Conservation (phyloP, 1,284 basidiomycete genomes). For the Austroboletus niveus region DNA sequence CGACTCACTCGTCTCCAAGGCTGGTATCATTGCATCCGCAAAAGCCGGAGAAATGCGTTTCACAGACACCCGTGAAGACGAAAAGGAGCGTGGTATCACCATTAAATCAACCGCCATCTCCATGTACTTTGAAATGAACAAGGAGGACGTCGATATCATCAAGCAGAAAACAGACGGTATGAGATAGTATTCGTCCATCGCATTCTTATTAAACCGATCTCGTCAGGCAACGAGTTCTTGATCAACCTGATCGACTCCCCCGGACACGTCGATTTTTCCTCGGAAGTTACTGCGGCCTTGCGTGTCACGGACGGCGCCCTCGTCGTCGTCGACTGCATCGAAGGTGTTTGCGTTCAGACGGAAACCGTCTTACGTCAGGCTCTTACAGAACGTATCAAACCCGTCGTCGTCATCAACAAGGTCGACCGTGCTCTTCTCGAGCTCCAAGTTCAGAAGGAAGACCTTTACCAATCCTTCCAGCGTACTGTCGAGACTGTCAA, state of each 20-base stretch:
- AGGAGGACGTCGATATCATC: constrained; percentile 84
- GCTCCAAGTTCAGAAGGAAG: constrained; percentile 96
- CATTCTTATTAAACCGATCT: constrained; percentile 14
- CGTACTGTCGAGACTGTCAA: constrained; percentile 98
- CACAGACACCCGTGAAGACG: constrained; percentile 97
- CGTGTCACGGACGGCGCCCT: constrained; percentile 99
- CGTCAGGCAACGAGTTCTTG: constrained; percentile 90
- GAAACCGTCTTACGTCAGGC: constrained; percentile 99
- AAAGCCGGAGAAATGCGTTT: constrained; percentile 98
- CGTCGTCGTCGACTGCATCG: constrained; percentile 99
- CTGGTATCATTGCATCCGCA: constrained; percentile 95
- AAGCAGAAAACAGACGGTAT: constrained; percentile 92
- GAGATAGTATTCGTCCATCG: background rate
- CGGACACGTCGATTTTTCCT: constrained; percentile 99
- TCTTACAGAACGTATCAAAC: constrained; percentile 98
- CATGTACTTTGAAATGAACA: constrained; percentile 97
- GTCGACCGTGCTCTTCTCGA: constrained; percentile 99
- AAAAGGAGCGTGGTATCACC: constrained; percentile 99
- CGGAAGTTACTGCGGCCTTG: constrained; percentile 98
- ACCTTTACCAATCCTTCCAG: constrained; percentile 96
- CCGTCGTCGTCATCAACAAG: constrained; percentile 99
- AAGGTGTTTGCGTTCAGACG: constrained; percentile 99
- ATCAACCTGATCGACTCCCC: constrained; percentile 99
- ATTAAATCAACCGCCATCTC: constrained; percentile 99
- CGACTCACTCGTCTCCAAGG: constrained; percentile 98